Evolutionary conservation across 1,139 yeast species (phyloP), one percentile per base, ranked within the genome.

Genomic region (Debaryomyces nepalensis): DNA sequence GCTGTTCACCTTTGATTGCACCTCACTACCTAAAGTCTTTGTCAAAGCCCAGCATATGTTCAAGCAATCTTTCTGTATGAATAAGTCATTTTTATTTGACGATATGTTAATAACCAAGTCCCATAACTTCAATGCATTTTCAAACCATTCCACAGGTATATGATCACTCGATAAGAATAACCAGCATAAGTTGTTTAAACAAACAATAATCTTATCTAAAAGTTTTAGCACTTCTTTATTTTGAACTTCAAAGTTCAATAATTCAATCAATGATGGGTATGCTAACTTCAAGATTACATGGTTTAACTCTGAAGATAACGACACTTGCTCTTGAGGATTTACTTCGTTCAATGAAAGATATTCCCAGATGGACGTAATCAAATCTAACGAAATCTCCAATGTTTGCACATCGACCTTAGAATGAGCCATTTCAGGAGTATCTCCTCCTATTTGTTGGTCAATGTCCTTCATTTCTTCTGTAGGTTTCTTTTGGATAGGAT

Each of bases 291-390:
- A 51, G 3, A 72, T 52, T 1, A 64, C 51, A 1, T 59, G 43
- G 2, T 65, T 47, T 12, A 63, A 47, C 2, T 61, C 64, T 3
- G 57, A 49, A 38, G 55, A 43, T 42, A 64, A 50, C 14, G 47
- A 38, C 40, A 59, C 51, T 3, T 66, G 62, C 9, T 53, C 58
- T 12, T 53, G 52, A 9, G 51, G 44, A 11, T 52, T 46, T 10
- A 47, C 46, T 33, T 67, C 74, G 39, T 60, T 58, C 7, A 62
- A 48, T 3, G 76, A 66, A 30, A 71, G 57, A 41, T 59, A 83
- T 58, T 91, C 97, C 52, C 87, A 77, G 5, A 84, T 68, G 1
- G 93, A 84, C 1, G 97, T 82, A 24, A 87, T 70, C 26, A 91
- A 63, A 57, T 91, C 97, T 29, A 90, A 66, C 0, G 86, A 72